These are phyloP conservation scores for Tetrapisispora iriomotensis DNA, from an alignment of 805 yeast species.

Conservation along the genomic window DNA sequence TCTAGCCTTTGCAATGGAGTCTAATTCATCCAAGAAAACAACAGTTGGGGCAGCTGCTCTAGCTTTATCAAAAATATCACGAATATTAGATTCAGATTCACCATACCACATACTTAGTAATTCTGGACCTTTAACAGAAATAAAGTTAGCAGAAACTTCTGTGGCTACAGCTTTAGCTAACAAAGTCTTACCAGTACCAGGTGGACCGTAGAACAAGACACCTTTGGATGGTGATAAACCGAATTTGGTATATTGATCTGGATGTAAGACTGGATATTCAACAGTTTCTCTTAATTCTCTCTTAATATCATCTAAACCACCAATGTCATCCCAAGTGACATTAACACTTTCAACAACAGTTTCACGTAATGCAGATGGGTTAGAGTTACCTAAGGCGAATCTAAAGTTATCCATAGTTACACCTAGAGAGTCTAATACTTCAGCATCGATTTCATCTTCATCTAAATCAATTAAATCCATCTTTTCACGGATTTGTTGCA, in stretches of 20 bases:
- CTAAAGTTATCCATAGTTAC: constrained; percentile 98
- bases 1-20: constrained; percentile 96
- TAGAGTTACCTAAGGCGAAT: constrained; percentile 94
- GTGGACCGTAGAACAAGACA: constrained; percentile 97
- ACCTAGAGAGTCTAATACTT: constrained; percentile 88
- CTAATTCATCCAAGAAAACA: constrained; percentile 95
- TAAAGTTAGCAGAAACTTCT: constrained; percentile 96
- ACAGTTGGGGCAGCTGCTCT: constrained; percentile 99
- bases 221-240: constrained; percentile 98
- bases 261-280: constrained; percentile 97
- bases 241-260: constrained; percentile 96
- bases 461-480: constrained; percentile 71
- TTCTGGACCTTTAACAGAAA: constrained; percentile 50
- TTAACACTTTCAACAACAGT: constrained; percentile 98
- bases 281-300: constrained; percentile 97
- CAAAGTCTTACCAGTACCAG: constrained; percentile 99
- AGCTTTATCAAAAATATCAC: constrained; percentile 96
- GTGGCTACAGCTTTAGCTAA: constrained; percentile 99
- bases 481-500: constrained; percentile 99
- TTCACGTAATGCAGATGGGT: constrained; percentile 98
- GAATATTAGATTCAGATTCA: constrained; percentile 93
- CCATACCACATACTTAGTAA: constrained; percentile 97
- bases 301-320: constrained; percentile 95
- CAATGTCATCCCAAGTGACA: constrained; percentile 99
- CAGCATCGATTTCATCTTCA: constrained; percentile 81